These are phyloP conservation scores for Huntiella decipiens DNA, from an alignment of 2,329 filamentous ascomycete species.

Conservation along the genomic window DNA sequence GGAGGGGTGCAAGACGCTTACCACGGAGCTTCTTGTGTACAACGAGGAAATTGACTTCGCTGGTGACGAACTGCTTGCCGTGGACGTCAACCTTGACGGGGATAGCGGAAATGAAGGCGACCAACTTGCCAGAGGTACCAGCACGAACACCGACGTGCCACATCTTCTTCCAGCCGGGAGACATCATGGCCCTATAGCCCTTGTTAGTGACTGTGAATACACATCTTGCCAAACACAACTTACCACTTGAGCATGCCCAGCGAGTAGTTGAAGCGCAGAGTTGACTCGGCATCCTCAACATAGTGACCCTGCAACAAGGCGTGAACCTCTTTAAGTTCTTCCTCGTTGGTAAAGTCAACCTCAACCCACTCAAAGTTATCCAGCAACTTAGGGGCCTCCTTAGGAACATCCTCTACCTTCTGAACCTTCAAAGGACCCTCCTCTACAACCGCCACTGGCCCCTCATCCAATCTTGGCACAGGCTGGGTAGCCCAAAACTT, in stretches of 20 bases:
- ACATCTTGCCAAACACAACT: conserved; percentile 14
- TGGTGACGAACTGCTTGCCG: conserved; percentile 52
- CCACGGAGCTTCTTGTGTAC: conserved; percentile 94
- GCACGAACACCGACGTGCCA: conserved; percentile 94
- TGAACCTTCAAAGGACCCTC: conserved; percentile 67
- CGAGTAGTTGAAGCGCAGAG: conserved; percentile 96
- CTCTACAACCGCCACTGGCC: conserved; percentile 27
- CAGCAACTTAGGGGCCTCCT: conserved; percentile 54
- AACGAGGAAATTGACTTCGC: conserved; percentile 95
- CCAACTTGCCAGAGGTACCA: conserved; percentile 63
- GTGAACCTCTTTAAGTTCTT: conserved; percentile 74
- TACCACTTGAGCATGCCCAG: conserved; percentile 75
- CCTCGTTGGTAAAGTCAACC: conserved; percentile 63
- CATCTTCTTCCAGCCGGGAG: conserved; percentile 79
- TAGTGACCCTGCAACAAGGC: conserved; percentile 86
- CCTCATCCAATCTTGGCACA: conserved; percentile 61
- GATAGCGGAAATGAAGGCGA: conserved; percentile 90
- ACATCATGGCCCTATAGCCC: conserved; percentile 60
- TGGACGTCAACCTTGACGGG: conserved; percentile 70
- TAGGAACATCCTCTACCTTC: conserved; percentile 58
- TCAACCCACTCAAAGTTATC: conserved; percentile 88
- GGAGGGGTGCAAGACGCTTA: conserved; percentile 77
- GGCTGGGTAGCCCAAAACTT: conserved; percentile 99
- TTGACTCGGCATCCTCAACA: conserved; percentile 90
- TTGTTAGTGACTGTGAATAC: not conserved